phyloP scores from a whole-genome alignment of 768 basidiomycete species.

The Clathrus columnatus region DNA sequence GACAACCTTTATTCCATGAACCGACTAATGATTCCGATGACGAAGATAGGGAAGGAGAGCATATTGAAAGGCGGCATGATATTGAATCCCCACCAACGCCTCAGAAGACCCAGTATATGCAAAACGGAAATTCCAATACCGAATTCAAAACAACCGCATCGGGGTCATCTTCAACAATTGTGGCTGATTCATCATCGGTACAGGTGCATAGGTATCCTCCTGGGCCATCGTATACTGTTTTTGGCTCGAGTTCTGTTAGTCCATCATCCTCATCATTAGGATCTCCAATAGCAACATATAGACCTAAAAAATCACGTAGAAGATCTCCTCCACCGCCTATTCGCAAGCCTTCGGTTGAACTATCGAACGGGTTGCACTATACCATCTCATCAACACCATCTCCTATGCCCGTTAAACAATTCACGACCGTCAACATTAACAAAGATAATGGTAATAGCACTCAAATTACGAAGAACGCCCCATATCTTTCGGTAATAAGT shows the following conservation, averaged over 20 bases:
- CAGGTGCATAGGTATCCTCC: conserved; percentile 7
- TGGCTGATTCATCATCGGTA: not conserved
- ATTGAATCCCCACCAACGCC: conserved; percentile 8
- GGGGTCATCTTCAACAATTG: not conserved
- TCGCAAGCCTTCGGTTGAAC: not conserved
- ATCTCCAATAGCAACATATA: conserved; percentile 24
- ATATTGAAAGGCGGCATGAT: not conserved
- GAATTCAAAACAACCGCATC: not conserved
- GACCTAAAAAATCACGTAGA: conserved; percentile 19
- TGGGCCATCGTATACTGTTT: not conserved
- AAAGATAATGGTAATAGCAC: not conserved
- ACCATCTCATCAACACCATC: conserved; percentile 8
- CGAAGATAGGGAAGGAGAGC: conserved; percentile 23
- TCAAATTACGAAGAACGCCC: conserved; percentile 11
- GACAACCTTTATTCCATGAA: conserved; percentile 54
- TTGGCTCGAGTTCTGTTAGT: conserved; percentile 14
- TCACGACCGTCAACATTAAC: not conserved
- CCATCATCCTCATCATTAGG: conserved; percentile 31
- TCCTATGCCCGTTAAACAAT: not conserved
- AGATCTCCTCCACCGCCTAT: conserved; percentile 33
- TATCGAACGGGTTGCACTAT: not conserved
- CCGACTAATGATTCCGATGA: conserved; percentile 48
- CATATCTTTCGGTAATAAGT: conserved; percentile 8
- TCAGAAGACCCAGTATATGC: not conserved
- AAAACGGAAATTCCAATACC: not conserved